Base-by-base conservation (phyloP, 805 yeast genomes). In the Wickerhamiella azymoides region DNA sequence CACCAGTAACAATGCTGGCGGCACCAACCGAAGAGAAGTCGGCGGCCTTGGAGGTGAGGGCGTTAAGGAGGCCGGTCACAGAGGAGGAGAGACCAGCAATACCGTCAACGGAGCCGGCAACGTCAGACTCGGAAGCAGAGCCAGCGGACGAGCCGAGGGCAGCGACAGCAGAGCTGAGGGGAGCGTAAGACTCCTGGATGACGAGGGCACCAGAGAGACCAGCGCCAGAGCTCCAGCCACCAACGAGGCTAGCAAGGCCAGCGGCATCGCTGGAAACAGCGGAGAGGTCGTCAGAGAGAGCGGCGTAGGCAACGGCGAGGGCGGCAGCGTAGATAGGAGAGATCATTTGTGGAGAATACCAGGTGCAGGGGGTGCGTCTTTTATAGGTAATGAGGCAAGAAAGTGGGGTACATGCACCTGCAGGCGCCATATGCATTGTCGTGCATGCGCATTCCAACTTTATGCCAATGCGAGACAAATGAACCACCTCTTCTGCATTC, bases 251-350 rank as follows among this genome's bases (percentile, higher is more conserved):
- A 16, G 43, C 42, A 32, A 44, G 47, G 9, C 10, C 25, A 25
- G 25, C 71, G 51, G 95, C 84, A 57, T 75, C 70, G 16, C 71
- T 79, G 1, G 65, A 70, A 18, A 41, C 49, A 16, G 46, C 38
- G 16, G 30, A 26, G 17, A 38, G 32, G 39, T 40, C 46, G 33
- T 38, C 49, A 28, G 30, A 13, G 25, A 46, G 39, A 43, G 42
- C 45, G 28, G 49, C 49, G 19, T 41, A 32, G 39, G 36, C 45
- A n/a, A 45, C 39, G 27, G 44, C 44, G 16, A 41, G 37, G 18
- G 45, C 49, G 33, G 48, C 50, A 26, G 52, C 47, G 53, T 14
- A 25, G 36, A 42, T 19, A 27, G 39, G 37, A 10, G 44, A 41
- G 38, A 33, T 32, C 44, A 41, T 41, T 24, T 38, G 26, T 21